These are phyloP conservation scores for Solanum habrochaites DNA, from an alignment of 257 asterid species.

Conservation along the genomic window DNA sequence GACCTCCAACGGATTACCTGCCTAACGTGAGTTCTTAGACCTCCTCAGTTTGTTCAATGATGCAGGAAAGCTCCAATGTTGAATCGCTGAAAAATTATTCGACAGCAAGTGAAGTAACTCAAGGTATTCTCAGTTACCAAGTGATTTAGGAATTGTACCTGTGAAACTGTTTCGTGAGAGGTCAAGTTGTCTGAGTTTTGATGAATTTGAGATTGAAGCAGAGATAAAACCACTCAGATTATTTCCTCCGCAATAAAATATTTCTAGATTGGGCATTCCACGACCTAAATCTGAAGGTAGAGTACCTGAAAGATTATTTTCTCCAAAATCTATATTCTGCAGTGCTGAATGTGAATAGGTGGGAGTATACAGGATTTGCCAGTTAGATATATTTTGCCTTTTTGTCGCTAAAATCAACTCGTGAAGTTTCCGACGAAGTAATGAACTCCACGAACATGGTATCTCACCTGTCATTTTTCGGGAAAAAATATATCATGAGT, in stretches of 20 bases:
- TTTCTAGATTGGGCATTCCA: not conserved
- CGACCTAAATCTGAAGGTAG: not conserved
- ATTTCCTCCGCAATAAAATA: not conserved
- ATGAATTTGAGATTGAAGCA: not conserved
- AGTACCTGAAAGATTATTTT: not conserved
- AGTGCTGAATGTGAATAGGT: not conserved
- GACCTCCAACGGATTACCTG: not conserved
- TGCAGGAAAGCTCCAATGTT: not conserved
- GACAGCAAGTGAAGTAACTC: fast-evolving
- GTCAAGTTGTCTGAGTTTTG: fast-evolving
- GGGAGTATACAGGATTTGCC: no score
- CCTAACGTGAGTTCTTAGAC: fast-evolving
- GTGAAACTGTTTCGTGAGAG: not conserved
- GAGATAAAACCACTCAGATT: no score
- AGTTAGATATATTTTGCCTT: not conserved
- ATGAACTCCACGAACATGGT: not conserved
- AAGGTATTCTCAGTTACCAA: not conserved
- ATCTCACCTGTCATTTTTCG: not conserved
- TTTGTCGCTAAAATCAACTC: fast-evolving
- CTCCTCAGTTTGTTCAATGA: not conserved
- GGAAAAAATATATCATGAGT: not conserved
- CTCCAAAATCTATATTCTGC: not conserved
- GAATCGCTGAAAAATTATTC: not conserved
- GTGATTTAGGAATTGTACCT: not conserved
- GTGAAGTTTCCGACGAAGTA: not conserved